Evolutionary conservation across 1,139 yeast species (phyloP).

Genomic region (Sugiyamaella grinbergsii): DNA sequence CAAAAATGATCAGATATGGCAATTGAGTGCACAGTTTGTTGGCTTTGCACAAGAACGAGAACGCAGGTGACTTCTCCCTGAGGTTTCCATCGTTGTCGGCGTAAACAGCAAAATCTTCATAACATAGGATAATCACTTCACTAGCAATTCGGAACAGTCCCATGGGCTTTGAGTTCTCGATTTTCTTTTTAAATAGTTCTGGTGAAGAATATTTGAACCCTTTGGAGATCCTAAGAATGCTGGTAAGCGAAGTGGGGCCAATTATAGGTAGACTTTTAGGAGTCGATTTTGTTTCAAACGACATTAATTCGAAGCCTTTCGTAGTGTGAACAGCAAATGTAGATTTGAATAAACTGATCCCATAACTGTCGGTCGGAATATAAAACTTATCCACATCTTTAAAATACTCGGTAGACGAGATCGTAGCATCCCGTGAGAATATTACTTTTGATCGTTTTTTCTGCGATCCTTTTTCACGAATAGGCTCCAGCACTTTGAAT

Average conservation of each 20-base stretch:
- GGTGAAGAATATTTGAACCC: conserved; percentile 23
- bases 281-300: conserved; percentile 55
- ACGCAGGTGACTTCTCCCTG: conserved; percentile 52
- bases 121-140: conserved; percentile 63
- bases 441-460: conserved; percentile 38
- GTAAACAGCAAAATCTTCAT: conserved; percentile 72
- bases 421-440: conserved; percentile 30
- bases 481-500: conserved; percentile 46
- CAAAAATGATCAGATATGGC: conserved; percentile 62
- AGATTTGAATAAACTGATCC: conserved; percentile 46
- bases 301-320: conserved; percentile 68
- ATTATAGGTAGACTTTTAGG: conserved; percentile 59
- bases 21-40: conserved; percentile 56
- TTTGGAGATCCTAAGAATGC: conserved; percentile 26
- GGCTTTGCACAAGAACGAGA: conserved; percentile 67
- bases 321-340: conserved; percentile 64
- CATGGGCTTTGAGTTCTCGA: conserved; percentile 50
- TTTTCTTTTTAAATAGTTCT: conserved; percentile 33
- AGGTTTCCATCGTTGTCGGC: conserved; percentile 68
- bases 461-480: conserved; percentile 51
- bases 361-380: conserved; percentile 39
- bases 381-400: conserved; percentile 42
- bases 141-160: conserved; percentile 63
- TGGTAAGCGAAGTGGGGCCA: conserved; percentile 31
- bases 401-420: conserved; percentile 43